Conservation (phyloP, 2,329 filamentous ascomycete species). For the Venturia nashicola region DNA sequence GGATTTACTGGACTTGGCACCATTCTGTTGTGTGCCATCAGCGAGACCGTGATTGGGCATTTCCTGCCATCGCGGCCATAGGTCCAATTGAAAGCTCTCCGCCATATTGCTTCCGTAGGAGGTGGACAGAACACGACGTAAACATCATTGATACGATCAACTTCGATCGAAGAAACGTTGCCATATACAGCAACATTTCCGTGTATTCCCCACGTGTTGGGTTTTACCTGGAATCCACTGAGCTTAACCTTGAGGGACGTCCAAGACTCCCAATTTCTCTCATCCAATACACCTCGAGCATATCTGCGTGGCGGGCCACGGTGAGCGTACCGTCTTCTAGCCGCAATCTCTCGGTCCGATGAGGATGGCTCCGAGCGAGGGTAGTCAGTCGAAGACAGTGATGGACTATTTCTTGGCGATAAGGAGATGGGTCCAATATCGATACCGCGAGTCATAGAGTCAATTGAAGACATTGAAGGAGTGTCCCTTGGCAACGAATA, state of each 20-base stretch:
- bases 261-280: background rate
- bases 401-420: background rate
- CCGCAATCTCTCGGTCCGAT: background rate
- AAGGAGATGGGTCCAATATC: too few species aligned
- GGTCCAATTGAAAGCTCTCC: background rate
- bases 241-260: background rate
- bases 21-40: background rate
- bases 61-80: background rate
- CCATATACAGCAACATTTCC: background rate
- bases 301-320: background rate
- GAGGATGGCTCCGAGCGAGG: background rate
- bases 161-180: background rate
- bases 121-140: conserved; percentile 5
- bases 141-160: background rate
- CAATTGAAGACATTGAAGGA: too few species aligned
- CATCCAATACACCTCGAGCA: too few species aligned
- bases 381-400: background rate
- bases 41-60: background rate
- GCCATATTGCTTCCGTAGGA: background rate
- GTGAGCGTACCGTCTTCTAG: background rate
- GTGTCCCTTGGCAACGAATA: too few species aligned
- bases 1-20: background rate
- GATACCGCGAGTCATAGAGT: too few species aligned
- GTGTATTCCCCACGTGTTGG: conserved; percentile 4
- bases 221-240: background rate